Evolutionary conservation across 768 basidiomycete genomes (phyloP).

Genomic region (Kwoniella dejecticola): DNA sequence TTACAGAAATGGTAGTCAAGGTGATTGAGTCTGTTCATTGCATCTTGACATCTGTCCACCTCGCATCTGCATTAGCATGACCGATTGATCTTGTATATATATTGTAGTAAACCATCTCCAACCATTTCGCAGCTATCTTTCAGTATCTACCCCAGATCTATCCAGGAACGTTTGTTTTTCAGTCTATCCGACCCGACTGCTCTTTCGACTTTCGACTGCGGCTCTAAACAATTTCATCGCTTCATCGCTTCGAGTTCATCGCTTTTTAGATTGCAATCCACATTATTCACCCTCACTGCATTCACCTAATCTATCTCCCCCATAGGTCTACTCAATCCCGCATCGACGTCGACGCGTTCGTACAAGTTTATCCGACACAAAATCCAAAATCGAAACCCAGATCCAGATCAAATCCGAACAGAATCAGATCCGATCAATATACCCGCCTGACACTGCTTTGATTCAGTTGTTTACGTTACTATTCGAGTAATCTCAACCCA

Average conservation of each 20-base stretch:
- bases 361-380: conserved; percentile 16
- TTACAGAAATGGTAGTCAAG: no score
- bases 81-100: neutral
- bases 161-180: conserved; percentile 10
- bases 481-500: no score
- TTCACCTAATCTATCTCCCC: neutral
- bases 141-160: neutral
- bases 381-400: neutral
- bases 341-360: conserved; percentile 6
- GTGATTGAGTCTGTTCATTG: no score
- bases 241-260: no score
- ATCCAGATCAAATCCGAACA: neutral
- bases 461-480: no score
- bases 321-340: neutral
- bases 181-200: neutral
- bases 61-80: no score
- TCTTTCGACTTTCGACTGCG: neutral
- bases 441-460: conserved; percentile 5
- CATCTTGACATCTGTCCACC: no score
- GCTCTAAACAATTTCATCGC: conserved; percentile 10
- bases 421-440: neutral
- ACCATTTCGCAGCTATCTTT: neutral
- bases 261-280: neutral
- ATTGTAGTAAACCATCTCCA: neutral
- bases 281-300: neutral